Percentiles rank a stretch among this genome's conserved stretches.
phyloP scores from a whole-genome alignment of 2,329 filamentous ascomycete genomes.

The Calonectria hongkongensis region DNA sequence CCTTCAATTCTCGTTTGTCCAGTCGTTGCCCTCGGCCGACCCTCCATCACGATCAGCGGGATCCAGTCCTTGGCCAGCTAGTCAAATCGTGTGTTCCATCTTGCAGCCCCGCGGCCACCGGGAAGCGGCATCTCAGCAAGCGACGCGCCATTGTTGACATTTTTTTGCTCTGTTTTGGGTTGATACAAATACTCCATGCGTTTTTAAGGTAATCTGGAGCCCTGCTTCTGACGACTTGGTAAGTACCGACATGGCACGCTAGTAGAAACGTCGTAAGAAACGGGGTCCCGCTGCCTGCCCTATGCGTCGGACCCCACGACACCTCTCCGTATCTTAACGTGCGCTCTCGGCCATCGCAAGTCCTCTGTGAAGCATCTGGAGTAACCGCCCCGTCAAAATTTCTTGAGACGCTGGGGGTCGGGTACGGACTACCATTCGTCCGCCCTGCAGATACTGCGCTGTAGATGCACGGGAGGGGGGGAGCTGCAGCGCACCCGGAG shows the following conservation, averaged over 20 bases:
- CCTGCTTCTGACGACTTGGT: constrained; percentile 10
- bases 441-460: constrained; percentile 25
- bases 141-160: constrained; percentile 9
- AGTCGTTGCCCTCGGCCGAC: constrained; percentile 48
- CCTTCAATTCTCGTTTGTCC: constrained; percentile 45
- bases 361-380: neutral
- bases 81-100: constrained; percentile 37
- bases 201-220: constrained; percentile 23
- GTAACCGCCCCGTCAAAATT: neutral
- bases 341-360: neutral
- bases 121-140: constrained; percentile 27
- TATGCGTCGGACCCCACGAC: constrained; percentile 5
- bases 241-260: constrained; percentile 49
- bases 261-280: constrained; percentile 52
- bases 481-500: constrained; percentile 25
- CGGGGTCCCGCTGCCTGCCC: constrained; percentile 38
- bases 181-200: constrained; percentile 25
- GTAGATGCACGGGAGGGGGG: constrained; percentile 26
- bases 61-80: constrained; percentile 38
- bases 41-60: constrained; percentile 48
- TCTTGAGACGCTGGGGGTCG: neutral
- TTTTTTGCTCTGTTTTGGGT: constrained; percentile 5
- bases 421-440: constrained; percentile 9
- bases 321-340: neutral
- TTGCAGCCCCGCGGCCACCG: constrained; percentile 33